Conservation (phyloP, 805 yeast species). For the Candida pseudofarinosa region DNA sequence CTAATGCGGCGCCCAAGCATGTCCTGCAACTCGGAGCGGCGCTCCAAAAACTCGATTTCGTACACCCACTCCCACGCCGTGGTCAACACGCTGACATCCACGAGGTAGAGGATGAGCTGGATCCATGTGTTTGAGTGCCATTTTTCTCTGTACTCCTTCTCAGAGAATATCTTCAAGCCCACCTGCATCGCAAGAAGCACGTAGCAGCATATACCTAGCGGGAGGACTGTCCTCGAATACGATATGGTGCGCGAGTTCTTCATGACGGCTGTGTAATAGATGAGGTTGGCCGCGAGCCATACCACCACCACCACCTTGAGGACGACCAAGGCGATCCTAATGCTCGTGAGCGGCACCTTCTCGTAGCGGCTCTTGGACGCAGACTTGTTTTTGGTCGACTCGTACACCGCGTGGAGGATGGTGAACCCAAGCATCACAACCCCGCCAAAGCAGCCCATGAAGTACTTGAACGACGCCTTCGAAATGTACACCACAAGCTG, state of each 20-base stretch:
- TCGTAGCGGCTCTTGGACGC: constrained; percentile 8
- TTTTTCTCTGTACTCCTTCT: constrained; percentile 22
- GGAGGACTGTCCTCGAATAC: constrained; percentile 42
- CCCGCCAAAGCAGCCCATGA: constrained; percentile 26
- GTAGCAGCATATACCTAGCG: constrained; percentile 46
- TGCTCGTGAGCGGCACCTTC: not conserved
- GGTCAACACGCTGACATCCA: constrained; percentile 48
- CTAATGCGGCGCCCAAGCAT: constrained; percentile 60
- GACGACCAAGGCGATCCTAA: constrained; percentile 23
- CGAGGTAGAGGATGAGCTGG: constrained; percentile 36
- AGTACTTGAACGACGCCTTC: constrained; percentile 24
- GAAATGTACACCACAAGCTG: constrained; percentile 44
- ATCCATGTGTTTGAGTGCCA: constrained; percentile 50
- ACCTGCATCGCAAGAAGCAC: constrained; percentile 36
- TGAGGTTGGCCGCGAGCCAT: constrained; percentile 32
- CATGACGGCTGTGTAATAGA: constrained; percentile 32
- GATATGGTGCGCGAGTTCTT: constrained; percentile 39
- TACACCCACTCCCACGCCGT: constrained; percentile 66
- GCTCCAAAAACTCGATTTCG: constrained; percentile 48
- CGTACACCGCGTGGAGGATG: constrained; percentile 13
- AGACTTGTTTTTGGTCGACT: not conserved
- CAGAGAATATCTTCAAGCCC: constrained; percentile 19
- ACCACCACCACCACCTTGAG: constrained; percentile 23
- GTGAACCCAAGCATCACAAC: constrained; percentile 22
- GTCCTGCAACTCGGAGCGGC: constrained; percentile 48